Evolutionary conservation across 2,329 filamentous ascomycete genomes (phyloP), one percentile per base, ranked within the genome.

Genomic region (Cladosporium sp.): DNA sequence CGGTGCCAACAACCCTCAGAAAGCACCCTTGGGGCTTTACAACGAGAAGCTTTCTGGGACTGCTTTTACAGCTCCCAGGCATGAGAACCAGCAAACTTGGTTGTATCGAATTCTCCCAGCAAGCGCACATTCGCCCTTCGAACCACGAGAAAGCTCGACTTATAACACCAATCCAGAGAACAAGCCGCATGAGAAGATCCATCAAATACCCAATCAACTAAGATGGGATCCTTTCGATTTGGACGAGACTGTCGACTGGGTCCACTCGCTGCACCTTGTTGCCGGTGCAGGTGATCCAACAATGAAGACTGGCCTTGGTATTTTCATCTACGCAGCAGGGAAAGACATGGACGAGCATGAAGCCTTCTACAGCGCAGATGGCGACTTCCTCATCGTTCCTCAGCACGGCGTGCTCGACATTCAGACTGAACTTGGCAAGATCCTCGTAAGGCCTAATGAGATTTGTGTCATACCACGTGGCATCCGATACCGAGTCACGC

Each of bases 351-450:
- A 80, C 51, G 75, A 80, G n/a, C 82, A 83, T 39, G 80, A 87
- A 51, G 90, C 90, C 0, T 95, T 92, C 72, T 95, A 93, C 79
- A 92, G 88, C 3, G 88, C 90, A 0, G 87, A 89, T 60, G 87
- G 87, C 15, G 86, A 89, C 68, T 81, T 86, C 61, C 74, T 88
- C 55, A 85, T 89, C 49, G 78, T 88, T 2, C 84, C 82, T 0
- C 86, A 89, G 60, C 80, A 85, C 63, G 87, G 87, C 12, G 76
- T 81, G 0, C 76, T 89, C 1, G 83, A 88, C 63, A 85, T 89
- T 47, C 85, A 87, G 67, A 89, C 87, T 2, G 87, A 89, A 67
- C 79, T 88, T 15, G 87, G 87, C 4, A 79, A 78, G 25, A 70
- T 88, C 0, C 79, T 85, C 52, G 84, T 88, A 5, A 83, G 85